Evolutionary conservation across 192 early-diverging fungal species (phyloP), one percentile per base, ranked within the genome.

Genomic region (Diversispora epigaea): DNA sequence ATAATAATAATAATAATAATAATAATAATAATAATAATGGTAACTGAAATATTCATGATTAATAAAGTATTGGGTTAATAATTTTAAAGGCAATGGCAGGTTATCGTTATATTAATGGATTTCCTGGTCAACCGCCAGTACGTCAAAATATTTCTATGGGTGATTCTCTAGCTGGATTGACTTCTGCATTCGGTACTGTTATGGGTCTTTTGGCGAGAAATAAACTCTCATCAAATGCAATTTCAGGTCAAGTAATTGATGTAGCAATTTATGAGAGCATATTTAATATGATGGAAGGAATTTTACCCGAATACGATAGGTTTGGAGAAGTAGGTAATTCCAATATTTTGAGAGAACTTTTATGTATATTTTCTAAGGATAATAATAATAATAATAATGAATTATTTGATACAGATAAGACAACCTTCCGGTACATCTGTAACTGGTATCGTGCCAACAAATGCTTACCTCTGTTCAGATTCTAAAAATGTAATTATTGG

Each of bases 351-450:
- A 49, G 32, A 50, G 17, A 32, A n/a, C 49, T 39, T 45, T 15
- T 5, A 54, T 43, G 14, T 17, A 52, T 46, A n/a, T 4, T 22
- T 22, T 63, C 19, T 32, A 22, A 15, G 7, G 14, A 40, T 43
- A 68, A 3, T 14, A 45, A 41, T 45, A 25, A 40, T 43, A 68
- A 3, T 14, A 45, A 41, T 45, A 25, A 21, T 4, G 4, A 19
- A 17, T 49, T 55, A 50, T 8, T 49, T 5, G 17, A 0, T 17
- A 32, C 47, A 81, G 80, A 83, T 84, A 67, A 74, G 84, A 39
- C 81, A 83, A 67, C 84, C 84, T 50, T 86, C 84, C 22, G 84
- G 84, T 32, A 86, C 82, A 14, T 85, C 84, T 1, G 77, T 86
- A 4, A 86, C 84, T 12, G 84, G 84, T 22, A 86, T 86, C 68